Base-by-base conservation (phyloP, 202 grass and related monocot genomes). In the Musa balbisiana region DNA sequence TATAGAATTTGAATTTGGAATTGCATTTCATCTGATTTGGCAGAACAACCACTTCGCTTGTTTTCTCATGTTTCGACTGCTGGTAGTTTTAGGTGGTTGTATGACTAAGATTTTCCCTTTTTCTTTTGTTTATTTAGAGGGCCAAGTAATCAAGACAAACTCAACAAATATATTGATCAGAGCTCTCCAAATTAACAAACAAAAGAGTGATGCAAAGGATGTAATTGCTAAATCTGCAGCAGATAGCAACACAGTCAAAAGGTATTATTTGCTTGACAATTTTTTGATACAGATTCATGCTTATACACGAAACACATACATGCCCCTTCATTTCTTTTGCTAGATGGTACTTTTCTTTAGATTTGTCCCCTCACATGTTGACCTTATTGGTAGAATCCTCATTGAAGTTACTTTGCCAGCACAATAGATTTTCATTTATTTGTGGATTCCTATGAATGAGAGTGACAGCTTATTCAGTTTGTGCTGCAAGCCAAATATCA, bases 81-180 rank as follows among this genome's bases (percentile, higher is more conserved):
- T 43, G 33, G 33, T 43, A 43, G 5, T 43, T 43, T 43, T 43
- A 43, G 33, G 33, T 43, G 33, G 33, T 43, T 43, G 33, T 43
- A 43, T 43, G 33, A 43, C 33, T 43, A 43, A 43, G 33, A 43
- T 43, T 43, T 43, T 8, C 33, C 33, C 33, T 43, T 64, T 76
- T 13, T 43, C 0, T 43, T 78, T 80, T 73, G 1, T 73, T 73
- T 67, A 43, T 75, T 74, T 78, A 98, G 91, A 88, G 73, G 91
- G 80, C 51, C 91, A 98, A 82, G 63, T 98, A 77, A 93, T 94
- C 75, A 80, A 88, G 72, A 98, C 94, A 10, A 83, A 98, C 86
- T 62, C 83, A 11, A 93, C 88, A 55, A 98, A 98, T 71, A 93
- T 98, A 85, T 89, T 98, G 79, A 98, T 94, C 60, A 98, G 94